phyloP scores from a whole-genome alignment of 352 stramenopile genomes.

The Globisporangium irregulare region DNA sequence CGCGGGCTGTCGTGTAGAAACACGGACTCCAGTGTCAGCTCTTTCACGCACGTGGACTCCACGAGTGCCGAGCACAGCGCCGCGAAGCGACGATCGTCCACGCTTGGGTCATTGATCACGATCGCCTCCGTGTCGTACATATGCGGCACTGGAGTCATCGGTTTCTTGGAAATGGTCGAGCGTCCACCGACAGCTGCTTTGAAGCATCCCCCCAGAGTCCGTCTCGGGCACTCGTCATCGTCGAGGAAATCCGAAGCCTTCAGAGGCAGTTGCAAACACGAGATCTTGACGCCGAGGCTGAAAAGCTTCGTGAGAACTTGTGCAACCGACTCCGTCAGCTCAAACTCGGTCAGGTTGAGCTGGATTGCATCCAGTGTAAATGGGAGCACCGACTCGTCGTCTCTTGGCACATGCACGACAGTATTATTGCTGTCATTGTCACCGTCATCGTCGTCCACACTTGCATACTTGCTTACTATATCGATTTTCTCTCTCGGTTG shows the following conservation, averaged over 20 bases:
- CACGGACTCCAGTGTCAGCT: constrained; percentile 15
- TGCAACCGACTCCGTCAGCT: constrained; percentile 30
- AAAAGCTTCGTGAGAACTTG: constrained; percentile 23
- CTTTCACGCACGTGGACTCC: constrained; percentile 11
- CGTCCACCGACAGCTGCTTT: constrained; percentile 8
- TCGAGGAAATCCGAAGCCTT: constrained; percentile 32
- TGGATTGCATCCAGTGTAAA: constrained; percentile 32
- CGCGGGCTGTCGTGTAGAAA: constrained; percentile 11
- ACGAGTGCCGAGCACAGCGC: constrained; percentile 13
- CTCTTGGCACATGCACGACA: neutral
- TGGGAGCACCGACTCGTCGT: constrained; percentile 6
- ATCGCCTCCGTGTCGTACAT: neutral
- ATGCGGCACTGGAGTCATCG: too few species aligned
- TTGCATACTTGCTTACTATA: neutral
- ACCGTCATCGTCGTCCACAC: neutral
- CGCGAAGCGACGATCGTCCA: constrained; percentile 17
- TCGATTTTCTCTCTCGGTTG: neutral
- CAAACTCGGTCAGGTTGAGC: constrained; percentile 37
- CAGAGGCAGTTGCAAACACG: constrained; percentile 29
- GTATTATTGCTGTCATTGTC: neutral
- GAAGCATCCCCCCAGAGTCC: constrained; percentile 27
- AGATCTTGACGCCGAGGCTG: constrained; percentile 20
- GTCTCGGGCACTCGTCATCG: constrained; percentile 30
- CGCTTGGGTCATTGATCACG: constrained; percentile 16
- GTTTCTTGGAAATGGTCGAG: constrained; percentile 1